Percentiles rank a stretch among this genome's conserved stretches.
Conservation (phyloP, 768 basidiomycete genomes). For the Russula sp. region DNA sequence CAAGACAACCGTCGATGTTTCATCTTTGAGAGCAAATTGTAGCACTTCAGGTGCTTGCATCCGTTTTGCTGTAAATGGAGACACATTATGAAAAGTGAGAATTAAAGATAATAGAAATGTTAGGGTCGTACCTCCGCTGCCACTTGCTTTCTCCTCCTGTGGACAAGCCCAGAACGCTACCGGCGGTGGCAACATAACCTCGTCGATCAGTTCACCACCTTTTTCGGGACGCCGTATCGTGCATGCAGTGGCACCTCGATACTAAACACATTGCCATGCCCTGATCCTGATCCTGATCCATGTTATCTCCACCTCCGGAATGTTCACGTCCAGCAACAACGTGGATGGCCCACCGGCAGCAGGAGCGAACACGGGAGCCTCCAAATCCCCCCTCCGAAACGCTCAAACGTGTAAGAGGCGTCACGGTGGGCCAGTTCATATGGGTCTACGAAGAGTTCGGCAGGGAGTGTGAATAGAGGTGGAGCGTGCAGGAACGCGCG, state of each 20-base stretch:
- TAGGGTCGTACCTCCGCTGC: not conserved
- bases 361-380: constrained; percentile 14
- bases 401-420: constrained; percentile 18
- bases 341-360: constrained; percentile 5
- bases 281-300: too few relatives aligned
- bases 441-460: constrained; percentile 18
- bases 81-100: not conserved
- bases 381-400: constrained; percentile 22
- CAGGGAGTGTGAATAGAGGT: constrained; percentile 17
- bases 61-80: not conserved
- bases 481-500: not conserved
- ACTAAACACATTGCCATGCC: not conserved
- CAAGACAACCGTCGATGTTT: not conserved
- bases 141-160: not conserved
- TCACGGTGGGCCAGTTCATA: constrained; percentile 12
- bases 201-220: constrained; percentile 4
- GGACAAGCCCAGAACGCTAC: constrained; percentile 21
- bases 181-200: constrained; percentile 12
- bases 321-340: constrained; percentile 14
- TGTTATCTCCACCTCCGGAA: not conserved
- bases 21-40: not conserved
- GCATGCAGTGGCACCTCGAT: constrained; percentile 18
- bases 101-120: not conserved
- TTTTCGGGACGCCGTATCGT: constrained; percentile 17
- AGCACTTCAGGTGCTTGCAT: not conserved